phyloP scores from a whole-genome alignment of 805 yeast species.

The Lachancea quebecensis region DNA sequence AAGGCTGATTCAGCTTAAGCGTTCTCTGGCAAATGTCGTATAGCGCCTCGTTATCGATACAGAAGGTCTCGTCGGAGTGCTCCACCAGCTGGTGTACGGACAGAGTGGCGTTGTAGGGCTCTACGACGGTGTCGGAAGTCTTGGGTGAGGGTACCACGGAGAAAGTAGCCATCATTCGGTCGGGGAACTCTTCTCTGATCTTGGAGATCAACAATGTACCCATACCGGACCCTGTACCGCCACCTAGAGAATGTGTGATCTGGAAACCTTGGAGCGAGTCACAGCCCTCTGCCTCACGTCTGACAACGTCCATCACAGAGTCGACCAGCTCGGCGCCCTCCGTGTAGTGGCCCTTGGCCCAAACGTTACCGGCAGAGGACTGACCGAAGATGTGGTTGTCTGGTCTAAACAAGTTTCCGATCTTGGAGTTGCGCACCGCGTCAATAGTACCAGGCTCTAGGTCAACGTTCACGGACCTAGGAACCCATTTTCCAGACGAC shows the following conservation, averaged over 20 bases:
- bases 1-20: constrained; percentile 72
- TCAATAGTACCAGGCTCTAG: constrained; percentile 94
- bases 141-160: constrained; percentile 90
- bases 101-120: constrained; percentile 89
- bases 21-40: constrained; percentile 85
- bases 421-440: constrained; percentile 68
- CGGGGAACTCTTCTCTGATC: constrained; percentile 88
- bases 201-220: constrained; percentile 82
- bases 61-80: constrained; percentile 87
- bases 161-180: constrained; percentile 93
- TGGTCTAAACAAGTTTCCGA: constrained; percentile 85
- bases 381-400: constrained; percentile 87
- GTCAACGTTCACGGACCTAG: constrained; percentile 88
- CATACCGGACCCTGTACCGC: constrained; percentile 97
- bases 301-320: constrained; percentile 78
- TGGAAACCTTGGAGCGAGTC: constrained; percentile 95
- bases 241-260: constrained; percentile 73
- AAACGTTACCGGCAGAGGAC: constrained; percentile 89
- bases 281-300: constrained; percentile 91
- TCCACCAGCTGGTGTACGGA: constrained; percentile 89
- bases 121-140: constrained; percentile 88
- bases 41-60: constrained; percentile 90
- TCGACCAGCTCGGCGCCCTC: constrained; percentile 95
- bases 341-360: constrained; percentile 97
- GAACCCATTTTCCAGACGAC: constrained; percentile 80